Conservation (phyloP, 2,329 filamentous ascomycete species). For the Ceratocystis cubensis region DNA sequence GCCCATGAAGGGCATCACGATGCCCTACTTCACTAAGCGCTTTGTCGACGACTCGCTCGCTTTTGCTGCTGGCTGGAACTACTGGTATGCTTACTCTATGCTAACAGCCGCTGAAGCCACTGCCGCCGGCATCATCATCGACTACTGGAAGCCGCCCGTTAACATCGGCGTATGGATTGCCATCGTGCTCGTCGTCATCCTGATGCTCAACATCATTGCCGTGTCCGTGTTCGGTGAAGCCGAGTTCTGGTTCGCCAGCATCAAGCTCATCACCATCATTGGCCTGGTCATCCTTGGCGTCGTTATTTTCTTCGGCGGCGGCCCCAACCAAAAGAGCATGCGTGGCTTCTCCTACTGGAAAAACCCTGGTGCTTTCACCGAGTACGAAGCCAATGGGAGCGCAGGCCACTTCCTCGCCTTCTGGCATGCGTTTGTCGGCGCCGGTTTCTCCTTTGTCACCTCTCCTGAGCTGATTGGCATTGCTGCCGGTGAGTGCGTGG, state of each 20-base stretch:
- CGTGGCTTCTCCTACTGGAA: constrained; percentile 35
- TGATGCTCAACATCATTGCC: constrained; percentile 44
- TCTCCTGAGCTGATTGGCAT: constrained; percentile 51
- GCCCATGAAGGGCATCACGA: constrained; percentile 43
- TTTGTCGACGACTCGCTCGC: constrained; percentile 43
- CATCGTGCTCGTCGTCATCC: constrained; percentile 41
- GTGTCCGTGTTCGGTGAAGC: constrained; percentile 48
- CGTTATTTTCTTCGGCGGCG: constrained; percentile 45
- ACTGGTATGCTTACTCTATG: constrained; percentile 50
- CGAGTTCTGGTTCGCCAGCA: constrained; percentile 48
- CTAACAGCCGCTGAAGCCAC: constrained; percentile 46
- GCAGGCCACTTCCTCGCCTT: constrained; percentile 46
- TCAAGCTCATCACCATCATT: constrained; percentile 48
- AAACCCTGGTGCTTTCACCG: constrained; percentile 34
- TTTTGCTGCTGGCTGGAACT: constrained; percentile 49
- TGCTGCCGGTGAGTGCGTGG: constrained; percentile 52
- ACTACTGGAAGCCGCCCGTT: constrained; percentile 46
- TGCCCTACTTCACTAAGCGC: constrained; percentile 44
- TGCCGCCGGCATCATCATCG: constrained; percentile 44
- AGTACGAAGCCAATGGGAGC: constrained; percentile 35
- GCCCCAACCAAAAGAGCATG: constrained; percentile 36
- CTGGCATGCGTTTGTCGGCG: constrained; percentile 44
- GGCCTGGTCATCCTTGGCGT: constrained; percentile 45
- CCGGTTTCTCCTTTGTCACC: constrained; percentile 50
- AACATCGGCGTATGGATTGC: constrained; percentile 47